Base-by-base conservation (phyloP, 768 basidiomycete genomes). In the Kwoniella dejecticola region DNA sequence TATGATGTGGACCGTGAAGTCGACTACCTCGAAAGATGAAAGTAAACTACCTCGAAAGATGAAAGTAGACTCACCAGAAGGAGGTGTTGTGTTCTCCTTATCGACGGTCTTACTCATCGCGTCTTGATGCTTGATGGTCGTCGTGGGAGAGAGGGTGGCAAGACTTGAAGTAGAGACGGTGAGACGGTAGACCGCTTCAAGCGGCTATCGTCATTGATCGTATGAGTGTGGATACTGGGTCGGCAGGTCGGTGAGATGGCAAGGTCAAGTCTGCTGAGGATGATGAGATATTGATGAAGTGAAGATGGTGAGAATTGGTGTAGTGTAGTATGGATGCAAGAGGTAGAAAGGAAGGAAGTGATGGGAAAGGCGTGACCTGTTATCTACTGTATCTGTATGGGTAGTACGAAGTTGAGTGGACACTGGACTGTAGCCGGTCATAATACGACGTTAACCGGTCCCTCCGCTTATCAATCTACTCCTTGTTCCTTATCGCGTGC, bases 261-360 rank as follows among this genome's bases (percentile, higher is more conserved):
- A n/a, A n/a, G n/a, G n/a, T n/a, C n/a, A n/a, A n/a, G 44, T 1
- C 41, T 42, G 6, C 6, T 13, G 19, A 5, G 12, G 17, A n/a
- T 8, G 17, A n/a, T 42, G 41, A 42, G 7, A 13, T 42, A 19
- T 6, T 17, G 27, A 50, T 47, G 1, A 19, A 47, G 24, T 24
- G 46, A 31, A 10, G 21, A 15, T 50, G 30, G 24, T 50, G 30
- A 31, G 19, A n/a, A 44, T 0, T 21, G 5, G 10, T 42, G 41
- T 42, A 42, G 6, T 42, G 11, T 42, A 6, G 19, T 6, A 8
- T 8, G 19, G 41, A 13, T 42, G 41, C 10, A 42, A 42, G 41
- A 19, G 6, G 41, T 11, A n/a, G 31, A 54, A 54, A 54, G 52
- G 52, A 50, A 47, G 23, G 45, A 40, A 46, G 27, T 57, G 52